A percentile compares a stretch with the other conserved stretches of the same genome.
Conservation (phyloP, 805 yeast species). For the Jamesozyma gamospora region DNA sequence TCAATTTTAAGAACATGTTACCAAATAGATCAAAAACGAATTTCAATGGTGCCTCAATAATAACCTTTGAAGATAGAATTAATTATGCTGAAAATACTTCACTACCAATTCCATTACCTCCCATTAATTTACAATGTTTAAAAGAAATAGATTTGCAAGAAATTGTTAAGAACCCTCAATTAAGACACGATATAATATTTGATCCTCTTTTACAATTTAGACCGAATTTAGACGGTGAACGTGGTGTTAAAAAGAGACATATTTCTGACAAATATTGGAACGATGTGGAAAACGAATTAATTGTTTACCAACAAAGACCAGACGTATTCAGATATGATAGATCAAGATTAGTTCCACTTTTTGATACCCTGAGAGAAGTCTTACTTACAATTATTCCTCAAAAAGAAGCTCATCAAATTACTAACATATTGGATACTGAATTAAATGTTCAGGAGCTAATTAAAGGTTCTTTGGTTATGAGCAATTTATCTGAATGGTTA, state of each 20-base stretch:
- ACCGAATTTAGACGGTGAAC: constrained; percentile 83
- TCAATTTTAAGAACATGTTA: not conserved
- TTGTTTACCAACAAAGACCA: constrained; percentile 30
- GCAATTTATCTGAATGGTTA: constrained; percentile 62
- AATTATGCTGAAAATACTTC: constrained; percentile 14
- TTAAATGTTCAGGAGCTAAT: constrained; percentile 64
- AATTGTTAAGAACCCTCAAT: constrained; percentile 81
- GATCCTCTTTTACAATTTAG: constrained; percentile 89
- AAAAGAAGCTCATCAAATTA: constrained; percentile 57
- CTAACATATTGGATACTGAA: constrained; percentile 67
- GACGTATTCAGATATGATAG: constrained; percentile 25
- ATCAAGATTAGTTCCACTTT: constrained; percentile 53
- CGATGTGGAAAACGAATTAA: constrained; percentile 61
- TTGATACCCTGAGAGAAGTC: constrained; percentile 70
- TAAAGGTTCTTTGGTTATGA: constrained; percentile 64
- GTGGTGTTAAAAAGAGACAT: constrained; percentile 68
- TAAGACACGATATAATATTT: constrained; percentile 85
- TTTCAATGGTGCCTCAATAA: not conserved
- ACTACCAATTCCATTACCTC: constrained; percentile 52
- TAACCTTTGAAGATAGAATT: constrained; percentile 20
- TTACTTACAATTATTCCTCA: constrained; percentile 66
- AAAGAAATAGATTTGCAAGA: constrained; percentile 83
- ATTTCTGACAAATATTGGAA: constrained; percentile 79
- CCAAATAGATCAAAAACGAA: not conserved
- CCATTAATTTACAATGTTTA: constrained; percentile 70